phyloP scores from a whole-genome alignment of 2,329 filamentous ascomycete genomes.

The Magnaporthales sp. region DNA sequence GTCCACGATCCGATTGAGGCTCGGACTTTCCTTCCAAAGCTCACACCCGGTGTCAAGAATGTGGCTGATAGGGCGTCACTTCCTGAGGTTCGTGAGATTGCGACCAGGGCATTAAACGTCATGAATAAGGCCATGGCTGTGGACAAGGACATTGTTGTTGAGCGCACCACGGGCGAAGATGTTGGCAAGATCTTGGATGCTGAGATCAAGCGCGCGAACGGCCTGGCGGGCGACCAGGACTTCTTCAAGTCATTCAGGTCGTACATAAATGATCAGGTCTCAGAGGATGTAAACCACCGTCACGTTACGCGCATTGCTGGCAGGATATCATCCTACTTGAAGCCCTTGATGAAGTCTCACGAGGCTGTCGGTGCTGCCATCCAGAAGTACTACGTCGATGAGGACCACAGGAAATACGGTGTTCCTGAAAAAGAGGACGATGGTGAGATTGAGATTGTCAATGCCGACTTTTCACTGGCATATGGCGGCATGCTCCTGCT shows the following conservation, averaged over 20 bases:
- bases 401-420: constrained; percentile 82
- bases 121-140: constrained; percentile 90
- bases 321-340: constrained; percentile 67
- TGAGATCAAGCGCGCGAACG: constrained; percentile 63
- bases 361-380: constrained; percentile 63
- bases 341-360: constrained; percentile 54
- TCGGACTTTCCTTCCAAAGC: constrained; percentile 86
- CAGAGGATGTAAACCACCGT: constrained; percentile 80
- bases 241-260: constrained; percentile 59
- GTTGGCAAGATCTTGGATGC: constrained; percentile 66
- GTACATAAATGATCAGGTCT: constrained; percentile 78
- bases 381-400: constrained; percentile 69
- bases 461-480: constrained; percentile 92
- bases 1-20: constrained; percentile 95
- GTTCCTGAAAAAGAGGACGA: constrained; percentile 80
- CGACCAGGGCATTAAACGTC: constrained; percentile 69
- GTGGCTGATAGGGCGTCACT: constrained; percentile 84
- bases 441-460: constrained; percentile 92
- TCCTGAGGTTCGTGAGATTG: constrained; percentile 89
- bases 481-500: constrained; percentile 97
- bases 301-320: constrained; percentile 63
- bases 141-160: constrained; percentile 52
- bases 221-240: constrained; percentile 47
- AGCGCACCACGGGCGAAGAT: constrained; percentile 62
- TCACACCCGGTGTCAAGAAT: constrained; percentile 85